Percentiles rank a stretch among this genome's conserved stretches.
Evolutionary conservation across 441 rosid species (phyloP).

Genomic region (Pelargonium myrrhifolium): DNA sequence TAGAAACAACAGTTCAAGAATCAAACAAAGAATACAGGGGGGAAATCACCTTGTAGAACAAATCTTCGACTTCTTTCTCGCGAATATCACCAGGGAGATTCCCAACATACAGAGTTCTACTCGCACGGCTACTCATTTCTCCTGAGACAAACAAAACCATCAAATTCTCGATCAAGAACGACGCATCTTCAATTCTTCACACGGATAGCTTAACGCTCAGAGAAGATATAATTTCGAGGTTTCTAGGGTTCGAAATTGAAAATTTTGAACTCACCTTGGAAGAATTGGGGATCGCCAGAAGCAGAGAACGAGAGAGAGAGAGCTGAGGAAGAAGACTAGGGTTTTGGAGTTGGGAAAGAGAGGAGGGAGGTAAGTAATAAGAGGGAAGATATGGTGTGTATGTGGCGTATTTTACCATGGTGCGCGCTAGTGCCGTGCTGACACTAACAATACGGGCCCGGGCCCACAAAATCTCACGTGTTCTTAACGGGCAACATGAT

Average conservation of each 20-base stretch:
- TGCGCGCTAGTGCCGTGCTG: not conserved
- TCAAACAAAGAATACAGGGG: not conserved
- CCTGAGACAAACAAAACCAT: slow-evolving; percentile 1
- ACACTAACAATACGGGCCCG: too few species aligned
- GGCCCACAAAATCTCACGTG: too few species aligned
- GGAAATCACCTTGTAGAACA: slow-evolving; percentile 32
- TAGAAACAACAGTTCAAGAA: not conserved
- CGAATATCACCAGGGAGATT: slow-evolving; percentile 97
- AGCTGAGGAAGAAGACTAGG: not conserved
- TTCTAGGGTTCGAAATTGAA: not conserved
- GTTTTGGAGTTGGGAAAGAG: not conserved
- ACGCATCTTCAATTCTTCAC: not conserved
- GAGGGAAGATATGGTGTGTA: not conserved
- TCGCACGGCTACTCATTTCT: slow-evolving; percentile 38
- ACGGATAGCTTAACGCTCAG: not conserved
- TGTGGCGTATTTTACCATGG: not conserved
- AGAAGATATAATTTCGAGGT: not conserved
- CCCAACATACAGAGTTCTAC: slow-evolving; percentile 87
- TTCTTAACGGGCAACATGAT: too few species aligned
- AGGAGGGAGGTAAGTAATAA: not conserved
- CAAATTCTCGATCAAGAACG: not conserved
- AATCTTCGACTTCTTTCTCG: slow-evolving; percentile 90
- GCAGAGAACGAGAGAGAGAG: not conserved
- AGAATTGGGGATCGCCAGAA: not conserved
- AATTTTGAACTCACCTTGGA: not conserved